These are phyloP conservation scores for Penicillium riverlandense DNA, from an alignment of 495 filamentous ascomycete species.

Conservation along the genomic window DNA sequence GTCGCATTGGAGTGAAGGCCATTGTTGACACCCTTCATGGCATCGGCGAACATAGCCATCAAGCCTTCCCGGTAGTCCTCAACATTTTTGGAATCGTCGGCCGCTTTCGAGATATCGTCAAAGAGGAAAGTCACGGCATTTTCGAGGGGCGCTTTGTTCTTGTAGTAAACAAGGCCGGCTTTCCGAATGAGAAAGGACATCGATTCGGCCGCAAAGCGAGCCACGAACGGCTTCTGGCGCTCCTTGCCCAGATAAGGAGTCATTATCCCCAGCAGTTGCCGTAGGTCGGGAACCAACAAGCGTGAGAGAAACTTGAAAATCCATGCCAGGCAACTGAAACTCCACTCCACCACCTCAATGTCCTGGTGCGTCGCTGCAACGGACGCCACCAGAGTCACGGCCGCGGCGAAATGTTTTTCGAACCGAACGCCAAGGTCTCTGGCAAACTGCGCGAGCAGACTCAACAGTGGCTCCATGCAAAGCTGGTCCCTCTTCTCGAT, in stretches of 20 bases:
- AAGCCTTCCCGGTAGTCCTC: constrained; percentile 70
- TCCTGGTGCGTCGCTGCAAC: constrained; percentile 56
- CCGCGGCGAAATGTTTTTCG: constrained; percentile 72
- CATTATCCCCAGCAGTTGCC: constrained; percentile 75
- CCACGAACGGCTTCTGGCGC: constrained; percentile 74
- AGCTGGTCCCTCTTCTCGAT: constrained; percentile 69
- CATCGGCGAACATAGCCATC: constrained; percentile 84
- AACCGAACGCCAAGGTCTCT: constrained; percentile 85
- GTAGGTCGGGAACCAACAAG: constrained; percentile 74
- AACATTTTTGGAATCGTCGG: constrained; percentile 40
- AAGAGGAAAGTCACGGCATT: constrained; percentile 62
- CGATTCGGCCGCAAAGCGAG: constrained; percentile 87
- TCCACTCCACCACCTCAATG: constrained; percentile 89
- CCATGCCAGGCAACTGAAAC: constrained; percentile 89
- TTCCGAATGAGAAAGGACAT: constrained; percentile 91
- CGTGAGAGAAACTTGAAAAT: constrained; percentile 93
- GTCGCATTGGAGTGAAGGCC: constrained; percentile 73
- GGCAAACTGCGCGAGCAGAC: constrained; percentile 80
- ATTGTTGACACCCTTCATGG: constrained; percentile 74
- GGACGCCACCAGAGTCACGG: constrained; percentile 59
- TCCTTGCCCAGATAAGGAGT: constrained; percentile 79
- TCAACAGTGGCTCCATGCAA: constrained; percentile 77
- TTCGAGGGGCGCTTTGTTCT: constrained; percentile 59
- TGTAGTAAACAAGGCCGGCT: constrained; percentile 65
- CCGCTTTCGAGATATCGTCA: constrained; percentile 52